A percentile compares a stretch with the other conserved stretches of the same genome.
Evolutionary conservation across 2,329 filamentous ascomycete genomes (phyloP).

Genomic region (Epichloe baconii): DNA sequence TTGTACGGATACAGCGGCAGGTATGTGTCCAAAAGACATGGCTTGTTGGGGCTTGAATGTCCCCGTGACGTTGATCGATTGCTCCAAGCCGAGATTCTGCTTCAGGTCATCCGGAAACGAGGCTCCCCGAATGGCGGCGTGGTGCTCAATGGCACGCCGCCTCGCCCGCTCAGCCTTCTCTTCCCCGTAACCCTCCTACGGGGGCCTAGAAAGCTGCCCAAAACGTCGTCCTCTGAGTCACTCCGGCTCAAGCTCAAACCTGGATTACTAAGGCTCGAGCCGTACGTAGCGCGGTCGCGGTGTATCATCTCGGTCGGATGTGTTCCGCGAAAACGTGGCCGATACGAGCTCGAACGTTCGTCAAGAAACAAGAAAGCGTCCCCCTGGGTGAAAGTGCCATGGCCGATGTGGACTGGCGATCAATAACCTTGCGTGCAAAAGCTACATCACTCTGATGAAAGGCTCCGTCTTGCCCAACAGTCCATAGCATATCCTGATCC

Average conservation of each 20-base stretch:
- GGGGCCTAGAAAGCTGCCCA: constrained; percentile 45
- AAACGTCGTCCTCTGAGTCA: constrained; percentile 52
- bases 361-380: constrained; percentile 50
- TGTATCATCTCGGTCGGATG: constrained; percentile 22
- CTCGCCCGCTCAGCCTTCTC: constrained; percentile 30
- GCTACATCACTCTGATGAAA: constrained; percentile 55
- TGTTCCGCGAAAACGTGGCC: constrained; percentile 28
- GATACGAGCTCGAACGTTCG: constrained; percentile 33
- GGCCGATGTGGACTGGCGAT: constrained; percentile 47
- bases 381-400: constrained; percentile 45
- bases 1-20: constrained; percentile 34
- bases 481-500: constrained; percentile 53
- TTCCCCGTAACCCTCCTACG: constrained; percentile 26
- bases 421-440: constrained; percentile 49
- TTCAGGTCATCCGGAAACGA: constrained; percentile 20
- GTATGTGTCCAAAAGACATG: constrained; percentile 48
- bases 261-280: constrained; percentile 35
- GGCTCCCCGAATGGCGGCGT: constrained; percentile 35
- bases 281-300: constrained; percentile 29
- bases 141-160: constrained; percentile 34
- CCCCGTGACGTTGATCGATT: constrained; percentile 44
- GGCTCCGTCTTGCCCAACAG: constrained; percentile 45
- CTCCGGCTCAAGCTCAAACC: constrained; percentile 45
- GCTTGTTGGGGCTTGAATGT: constrained; percentile 46
- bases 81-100: constrained; percentile 38